Evolutionary conservation across 371 early-diverging fungal species (phyloP), one percentile per base, ranked within the genome.

Genomic region (Rhizopus sp.): DNA sequence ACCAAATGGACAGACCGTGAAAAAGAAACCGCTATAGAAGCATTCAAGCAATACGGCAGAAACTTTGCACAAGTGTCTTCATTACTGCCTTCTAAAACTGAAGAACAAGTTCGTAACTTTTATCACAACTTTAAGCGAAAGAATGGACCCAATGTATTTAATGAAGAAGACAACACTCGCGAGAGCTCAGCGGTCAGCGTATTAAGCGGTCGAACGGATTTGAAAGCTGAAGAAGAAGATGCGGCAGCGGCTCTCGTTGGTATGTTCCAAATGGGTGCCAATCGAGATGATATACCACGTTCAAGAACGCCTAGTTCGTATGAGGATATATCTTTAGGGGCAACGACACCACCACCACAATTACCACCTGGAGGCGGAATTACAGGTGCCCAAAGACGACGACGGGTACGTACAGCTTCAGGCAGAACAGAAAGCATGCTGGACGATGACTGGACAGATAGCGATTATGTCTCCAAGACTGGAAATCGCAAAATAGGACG

Each of bases 61-160:
- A 88, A 91, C 53, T 93, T 93, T 69, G 78, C 73, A 16, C 82
- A 77, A 12, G 88, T 93, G 0, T 81, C 93, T 5, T 63, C 64
- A 9, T 60, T 85, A 46, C 88, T 93, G 31, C 87, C 88, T 1
- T 86, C 89, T 4, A 93, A 93, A 64, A 87, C 92, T 1, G 87
- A 83, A 57, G 89, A 86, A 17, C 90, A 93, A 61, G 93, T 93
- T 59, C 83, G 87, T 48, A 88, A 90, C 53, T 89, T 88, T 60
- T 91, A 87, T 59, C 84, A 88, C 69, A 88, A 91, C 58, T 88
- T 86, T 57, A 85, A 87, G 44, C 78, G 85, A 13, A 87, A 83
- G 54, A 83, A 74, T 62, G 86, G 86, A 3, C 75, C 83, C n/a
- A 81, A 83, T 61, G 84, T 80, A 0, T 78, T 85, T 46, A 73